Conservation (phyloP, 1,139 yeast species). For the Yamadazyma dushanensis region DNA sequence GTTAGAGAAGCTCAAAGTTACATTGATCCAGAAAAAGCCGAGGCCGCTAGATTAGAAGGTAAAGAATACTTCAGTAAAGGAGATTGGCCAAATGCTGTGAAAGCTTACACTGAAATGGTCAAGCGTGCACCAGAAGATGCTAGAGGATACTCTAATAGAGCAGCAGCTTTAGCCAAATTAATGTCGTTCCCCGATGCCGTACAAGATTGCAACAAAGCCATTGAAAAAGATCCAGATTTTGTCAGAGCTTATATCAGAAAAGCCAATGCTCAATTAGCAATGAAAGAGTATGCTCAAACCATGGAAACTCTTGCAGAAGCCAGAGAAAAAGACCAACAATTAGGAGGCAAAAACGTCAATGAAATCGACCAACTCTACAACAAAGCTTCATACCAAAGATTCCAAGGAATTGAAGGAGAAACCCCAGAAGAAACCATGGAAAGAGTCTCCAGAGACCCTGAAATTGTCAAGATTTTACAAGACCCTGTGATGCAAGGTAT, state of each 20-base stretch:
- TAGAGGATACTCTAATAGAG: slow-evolving; percentile 96
- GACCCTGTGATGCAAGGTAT: slow-evolving; percentile 98
- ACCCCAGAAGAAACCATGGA: slow-evolving; percentile 94
- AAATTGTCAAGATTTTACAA: slow-evolving; percentile 83
- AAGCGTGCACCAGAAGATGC: slow-evolving; percentile 96
- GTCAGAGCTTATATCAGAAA: slow-evolving; percentile 95
- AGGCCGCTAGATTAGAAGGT: slow-evolving; percentile 92
- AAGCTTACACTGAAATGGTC: slow-evolving; percentile 91
- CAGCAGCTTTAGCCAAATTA: slow-evolving; percentile 92
- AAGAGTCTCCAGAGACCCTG: slow-evolving; percentile 91
- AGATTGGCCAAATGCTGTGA: slow-evolving; percentile 97
- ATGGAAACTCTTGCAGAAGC: slow-evolving; percentile 82
- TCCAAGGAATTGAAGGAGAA: slow-evolving; percentile 81
- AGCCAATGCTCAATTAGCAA: slow-evolving; percentile 91
- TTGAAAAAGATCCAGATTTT: slow-evolving; percentile 82
- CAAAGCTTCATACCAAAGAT: slow-evolving; percentile 79
- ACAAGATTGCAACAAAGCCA: slow-evolving; percentile 87
- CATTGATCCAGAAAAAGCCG: slow-evolving; percentile 89
- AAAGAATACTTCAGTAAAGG: slow-evolving; percentile 85
- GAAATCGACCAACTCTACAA: slow-evolving; percentile 84
- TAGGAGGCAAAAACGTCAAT: slow-evolving; percentile 56
- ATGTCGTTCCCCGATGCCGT: slow-evolving; percentile 98
- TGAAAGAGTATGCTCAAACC: slow-evolving; percentile 82
- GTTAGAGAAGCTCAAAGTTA: slow-evolving; percentile 73
- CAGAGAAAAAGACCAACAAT: slow-evolving; percentile 67